phyloP scores from a whole-genome alignment of 441 rosid species.

The Croton laevigatus region DNA sequence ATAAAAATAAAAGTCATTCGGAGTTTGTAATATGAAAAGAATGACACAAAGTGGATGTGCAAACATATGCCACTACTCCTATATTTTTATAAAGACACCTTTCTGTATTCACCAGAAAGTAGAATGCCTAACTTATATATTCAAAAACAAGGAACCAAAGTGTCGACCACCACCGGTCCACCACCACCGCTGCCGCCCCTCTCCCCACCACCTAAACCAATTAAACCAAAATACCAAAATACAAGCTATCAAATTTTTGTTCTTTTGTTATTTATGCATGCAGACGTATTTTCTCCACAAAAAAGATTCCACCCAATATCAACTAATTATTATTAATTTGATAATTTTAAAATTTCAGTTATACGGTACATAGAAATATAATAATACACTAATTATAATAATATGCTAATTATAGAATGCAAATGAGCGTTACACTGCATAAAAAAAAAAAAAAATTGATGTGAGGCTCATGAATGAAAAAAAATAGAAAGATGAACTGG shows the following conservation, averaged over 20 bases:
- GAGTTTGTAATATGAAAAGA: slow-evolving; percentile 21
- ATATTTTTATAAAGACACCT: background rate
- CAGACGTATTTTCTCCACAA: too few relatives aligned
- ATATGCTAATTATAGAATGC: too few relatives aligned
- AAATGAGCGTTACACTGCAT: too few relatives aligned
- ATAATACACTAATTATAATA: too few relatives aligned
- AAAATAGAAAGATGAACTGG: too few relatives aligned
- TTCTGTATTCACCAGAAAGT: slow-evolving; percentile 29
- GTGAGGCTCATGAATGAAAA: too few relatives aligned
- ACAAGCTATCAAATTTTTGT: slow-evolving; percentile 18
- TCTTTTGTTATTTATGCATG: too few relatives aligned
- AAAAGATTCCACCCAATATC: too few relatives aligned
- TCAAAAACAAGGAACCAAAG: slow-evolving; percentile 14
- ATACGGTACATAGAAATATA: too few relatives aligned
- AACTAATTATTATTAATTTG: too few relatives aligned
- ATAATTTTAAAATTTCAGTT: too few relatives aligned
- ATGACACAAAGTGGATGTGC: slow-evolving; percentile 12
- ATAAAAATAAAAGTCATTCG: background rate
- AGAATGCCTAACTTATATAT: slow-evolving; percentile 22
- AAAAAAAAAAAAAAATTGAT: too few relatives aligned
- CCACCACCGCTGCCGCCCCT: slow-evolving; percentile 27
- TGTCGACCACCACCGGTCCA: slow-evolving; percentile 19
- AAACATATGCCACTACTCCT: slow-evolving; percentile 7
- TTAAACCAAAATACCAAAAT: slow-evolving; percentile 8
- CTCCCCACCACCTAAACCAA: slow-evolving; percentile 17